These are phyloP conservation scores for Rickenella mellea DNA, from an alignment of 768 basidiomycete genomes.

Conservation along the genomic window DNA sequence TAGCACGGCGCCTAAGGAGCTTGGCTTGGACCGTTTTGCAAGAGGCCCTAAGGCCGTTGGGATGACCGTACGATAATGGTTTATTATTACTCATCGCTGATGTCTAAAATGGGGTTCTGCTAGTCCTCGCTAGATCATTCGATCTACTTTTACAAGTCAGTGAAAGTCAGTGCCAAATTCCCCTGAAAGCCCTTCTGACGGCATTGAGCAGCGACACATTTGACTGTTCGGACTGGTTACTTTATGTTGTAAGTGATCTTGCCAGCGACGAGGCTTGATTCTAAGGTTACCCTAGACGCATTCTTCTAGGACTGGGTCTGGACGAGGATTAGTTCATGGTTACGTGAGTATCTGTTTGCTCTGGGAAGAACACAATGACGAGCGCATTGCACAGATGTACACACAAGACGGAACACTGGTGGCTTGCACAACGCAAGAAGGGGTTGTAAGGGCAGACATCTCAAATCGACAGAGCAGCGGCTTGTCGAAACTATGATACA, in stretches of 20 bases:
- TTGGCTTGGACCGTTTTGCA: slow-evolving; percentile 42
- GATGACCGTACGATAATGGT: slow-evolving; percentile 47
- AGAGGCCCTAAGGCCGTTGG: slow-evolving; percentile 38
- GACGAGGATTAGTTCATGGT: slow-evolving; percentile 45
- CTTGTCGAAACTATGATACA: too few relatives aligned
- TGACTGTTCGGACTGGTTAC: slow-evolving; percentile 71
- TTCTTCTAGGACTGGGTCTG: slow-evolving; percentile 7
- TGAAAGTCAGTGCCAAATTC: neutral
- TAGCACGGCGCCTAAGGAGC: slow-evolving; percentile 37
- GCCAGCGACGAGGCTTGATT: neutral
- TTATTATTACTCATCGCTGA: slow-evolving; percentile 1
- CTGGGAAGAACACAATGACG: neutral
- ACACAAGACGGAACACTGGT: slow-evolving; percentile 55
- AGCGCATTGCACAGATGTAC: slow-evolving; percentile 41
- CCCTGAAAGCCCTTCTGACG: neutral
- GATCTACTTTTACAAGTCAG: slow-evolving; percentile 71
- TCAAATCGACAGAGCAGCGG: too few relatives aligned
- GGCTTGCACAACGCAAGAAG: slow-evolving; percentile 76
- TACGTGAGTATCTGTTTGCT: slow-evolving; percentile 36
- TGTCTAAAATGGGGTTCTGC: neutral
- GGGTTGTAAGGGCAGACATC: slow-evolving; percentile 61
- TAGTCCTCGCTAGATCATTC: slow-evolving; percentile 73
- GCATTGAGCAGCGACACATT: slow-evolving; percentile 47
- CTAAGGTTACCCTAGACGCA: slow-evolving; percentile 11
- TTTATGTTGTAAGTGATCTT: slow-evolving; percentile 48